A percentile compares a stretch with the other conserved stretches of the same genome.
phyloP scores from a whole-genome alignment of 345 rosid genomes.

The Boechera stricta region DNA sequence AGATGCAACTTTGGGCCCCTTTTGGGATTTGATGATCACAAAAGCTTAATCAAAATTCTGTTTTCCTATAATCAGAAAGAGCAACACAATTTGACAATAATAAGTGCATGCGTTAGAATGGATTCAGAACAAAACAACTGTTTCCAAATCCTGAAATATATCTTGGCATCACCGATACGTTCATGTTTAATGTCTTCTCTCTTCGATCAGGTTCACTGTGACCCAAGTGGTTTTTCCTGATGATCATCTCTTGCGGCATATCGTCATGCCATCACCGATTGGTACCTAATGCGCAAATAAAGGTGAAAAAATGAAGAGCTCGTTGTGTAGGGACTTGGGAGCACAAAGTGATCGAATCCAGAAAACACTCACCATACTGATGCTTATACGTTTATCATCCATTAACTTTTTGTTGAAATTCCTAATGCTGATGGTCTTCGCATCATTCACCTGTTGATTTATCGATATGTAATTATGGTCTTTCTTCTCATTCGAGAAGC shows the following conservation, averaged over 20 bases:
- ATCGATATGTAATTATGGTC: conserved; percentile 15
- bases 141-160: neutral
- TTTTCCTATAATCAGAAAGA: neutral
- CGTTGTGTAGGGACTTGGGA: neutral
- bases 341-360: neutral
- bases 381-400: conserved; percentile 77
- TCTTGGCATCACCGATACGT: neutral
- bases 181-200: neutral
- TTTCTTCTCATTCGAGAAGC: neutral
- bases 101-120: neutral
- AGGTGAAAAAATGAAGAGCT: conserved; percentile 4
- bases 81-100: neutral
- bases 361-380: conserved; percentile 72
- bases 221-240: neutral
- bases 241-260: conserved; percentile 72
- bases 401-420: conserved; percentile 66
- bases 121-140: conserved; percentile 4
- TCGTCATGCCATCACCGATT: conserved; percentile 88
- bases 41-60: no score
- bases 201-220: conserved; percentile 4
- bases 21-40: no score
- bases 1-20: no score
- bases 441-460: conserved; percentile 69
- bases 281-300: conserved; percentile 64
- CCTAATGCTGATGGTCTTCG: conserved; percentile 75